phyloP scores from a whole-genome alignment of 2,329 filamentous ascomycete genomes.

The Incumbomyces delicatus region DNA sequence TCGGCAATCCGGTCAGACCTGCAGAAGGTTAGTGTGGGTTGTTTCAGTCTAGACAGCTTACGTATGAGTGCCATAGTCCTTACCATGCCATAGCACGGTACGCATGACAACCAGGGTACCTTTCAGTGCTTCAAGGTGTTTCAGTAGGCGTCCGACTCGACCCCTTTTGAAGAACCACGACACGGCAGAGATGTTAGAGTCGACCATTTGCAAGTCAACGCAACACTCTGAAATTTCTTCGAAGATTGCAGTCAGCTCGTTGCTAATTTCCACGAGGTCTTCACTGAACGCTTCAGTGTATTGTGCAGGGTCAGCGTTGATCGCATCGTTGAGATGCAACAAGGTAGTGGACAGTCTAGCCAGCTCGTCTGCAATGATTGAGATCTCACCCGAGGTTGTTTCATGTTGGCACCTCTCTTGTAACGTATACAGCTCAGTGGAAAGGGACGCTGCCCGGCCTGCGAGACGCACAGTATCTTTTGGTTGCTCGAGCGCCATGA shows the following conservation, averaged over 20 bases:
- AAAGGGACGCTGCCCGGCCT: conserved; percentile 12
- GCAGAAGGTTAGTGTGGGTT: background rate
- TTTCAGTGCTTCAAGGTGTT: conserved; percentile 20
- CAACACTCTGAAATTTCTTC: conserved; percentile 21
- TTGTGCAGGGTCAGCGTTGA: conserved; percentile 11
- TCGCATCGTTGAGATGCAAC: conserved; percentile 14
- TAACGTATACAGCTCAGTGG: conserved; percentile 11
- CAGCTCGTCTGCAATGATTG: conserved; percentile 14
- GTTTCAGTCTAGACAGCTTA: conserved; percentile 3
- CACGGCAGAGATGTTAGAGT: conserved; percentile 11
- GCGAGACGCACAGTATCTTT: conserved; percentile 9
- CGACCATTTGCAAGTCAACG: conserved; percentile 16
- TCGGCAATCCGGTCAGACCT: conserved; percentile 14
- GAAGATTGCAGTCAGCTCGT: conserved; percentile 16
- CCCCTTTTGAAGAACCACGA: conserved; percentile 18
- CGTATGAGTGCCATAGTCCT: conserved; percentile 19
- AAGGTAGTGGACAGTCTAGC: conserved; percentile 14
- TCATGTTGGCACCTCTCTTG: conserved; percentile 14
- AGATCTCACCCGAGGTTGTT: conserved; percentile 14
- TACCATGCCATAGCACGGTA: conserved; percentile 20
- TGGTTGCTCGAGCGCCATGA: background rate
- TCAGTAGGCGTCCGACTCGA: conserved; percentile 17
- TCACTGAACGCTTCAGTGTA: conserved; percentile 20
- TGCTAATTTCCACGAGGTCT: conserved; percentile 17
- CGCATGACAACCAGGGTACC: conserved; percentile 21